Evolutionary conservation across 2,329 filamentous ascomycete species (phyloP), one percentile per base, ranked within the genome.

Genomic region (Cordyceps cateniannulata): DNA sequence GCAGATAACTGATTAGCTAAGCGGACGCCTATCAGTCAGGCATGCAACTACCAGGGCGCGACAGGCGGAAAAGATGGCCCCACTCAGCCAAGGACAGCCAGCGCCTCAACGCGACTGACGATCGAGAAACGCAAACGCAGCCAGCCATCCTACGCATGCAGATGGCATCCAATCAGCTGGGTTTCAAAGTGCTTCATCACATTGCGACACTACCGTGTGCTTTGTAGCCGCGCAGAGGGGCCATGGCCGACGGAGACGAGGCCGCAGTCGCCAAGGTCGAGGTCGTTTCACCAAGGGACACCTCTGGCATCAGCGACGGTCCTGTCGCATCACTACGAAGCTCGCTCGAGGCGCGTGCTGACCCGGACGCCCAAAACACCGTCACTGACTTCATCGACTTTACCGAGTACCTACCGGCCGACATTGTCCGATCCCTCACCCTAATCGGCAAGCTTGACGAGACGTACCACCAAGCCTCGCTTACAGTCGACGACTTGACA

Each of bases 311-410:
- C 40, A 50, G 62, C 38, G 66, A 62, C 65, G 62, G 66, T 64
- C 61, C 63, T 57, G 49, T 65, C 65, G 57, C 56, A 38, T 60
- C 57, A 7, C 45, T 62, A 27, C 52, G 61, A 63, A 69, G 73
- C 61, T 72, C 78, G 1, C 75, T 83, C 63, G 76, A 77, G 62
- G 75, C 81, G 69, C 81, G 82, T 65, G 78, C 80, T 58, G 85
- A 88, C 64, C 85, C 85, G 6, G 86, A 89, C 75, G 84, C 84
- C 27, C 85, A 88, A 67, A 85, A 86, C 7, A 87, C 85, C n/a
- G 81, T 88, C 20, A 87, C 84, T 62, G 85, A 88, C 71, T 88
- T 87, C 69, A 81, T 88, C 70, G 85, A 88, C 69, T 86, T 85
- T 65, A 87, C 85, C 66, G 86, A 89, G 71, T 87, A 88, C 71